phyloP scores from a whole-genome alignment of 1,284 basidiomycete genomes.

The Testicularia cyperi region DNA sequence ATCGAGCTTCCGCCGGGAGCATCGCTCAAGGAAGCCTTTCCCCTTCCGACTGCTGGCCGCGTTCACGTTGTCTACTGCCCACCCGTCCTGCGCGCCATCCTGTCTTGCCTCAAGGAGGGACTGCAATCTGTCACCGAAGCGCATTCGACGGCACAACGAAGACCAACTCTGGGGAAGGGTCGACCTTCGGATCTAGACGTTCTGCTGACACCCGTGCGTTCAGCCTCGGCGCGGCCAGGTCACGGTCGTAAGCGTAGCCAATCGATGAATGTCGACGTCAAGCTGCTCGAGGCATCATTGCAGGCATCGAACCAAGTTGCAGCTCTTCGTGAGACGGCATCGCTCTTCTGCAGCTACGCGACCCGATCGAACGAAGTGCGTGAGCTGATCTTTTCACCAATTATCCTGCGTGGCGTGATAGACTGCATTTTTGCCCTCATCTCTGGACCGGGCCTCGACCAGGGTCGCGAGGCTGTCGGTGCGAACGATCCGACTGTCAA shows the following conservation, averaged over 20 bases:
- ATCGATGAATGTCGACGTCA: constrained; percentile 40
- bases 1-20: constrained; percentile 63
- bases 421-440: constrained; percentile 37
- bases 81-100: constrained; percentile 42
- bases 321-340: constrained; percentile 31
- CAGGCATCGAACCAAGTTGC: constrained; percentile 16
- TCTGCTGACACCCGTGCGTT: background rate
- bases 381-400: constrained; percentile 49
- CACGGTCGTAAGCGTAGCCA: constrained; percentile 40
- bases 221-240: background rate
- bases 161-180: background rate
- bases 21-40: constrained; percentile 69
- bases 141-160: too few relatives aligned
- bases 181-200: background rate
- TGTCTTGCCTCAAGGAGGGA: constrained; percentile 41
- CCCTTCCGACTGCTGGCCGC: constrained; percentile 61
- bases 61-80: constrained; percentile 65
- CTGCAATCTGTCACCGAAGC: constrained; percentile 12
- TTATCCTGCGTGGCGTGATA: constrained; percentile 41
- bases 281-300: constrained; percentile 24
- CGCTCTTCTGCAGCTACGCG: constrained; percentile 30
- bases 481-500: background rate
- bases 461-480: too few relatives aligned
- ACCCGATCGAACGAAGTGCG: constrained; percentile 9
- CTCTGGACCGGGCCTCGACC: background rate